Conservation (phyloP, 2,329 filamentous ascomycete genomes). For the Nothophaeocryptopus gaeumannii region DNA sequence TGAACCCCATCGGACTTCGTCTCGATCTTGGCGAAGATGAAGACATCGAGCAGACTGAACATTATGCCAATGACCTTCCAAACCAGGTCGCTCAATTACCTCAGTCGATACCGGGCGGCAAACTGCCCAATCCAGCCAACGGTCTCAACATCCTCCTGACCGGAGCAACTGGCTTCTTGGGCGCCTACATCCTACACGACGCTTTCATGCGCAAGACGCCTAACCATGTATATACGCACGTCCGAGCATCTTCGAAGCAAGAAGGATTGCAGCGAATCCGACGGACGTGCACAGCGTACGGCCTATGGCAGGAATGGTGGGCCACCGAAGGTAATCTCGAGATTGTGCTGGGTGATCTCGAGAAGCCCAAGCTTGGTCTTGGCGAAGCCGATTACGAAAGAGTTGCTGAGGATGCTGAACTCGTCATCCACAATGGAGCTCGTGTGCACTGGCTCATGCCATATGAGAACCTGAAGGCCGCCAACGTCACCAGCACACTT, state of each 20-base stretch:
- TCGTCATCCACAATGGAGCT: conserved; percentile 75
- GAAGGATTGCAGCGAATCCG: conserved; percentile 64
- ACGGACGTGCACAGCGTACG: conserved; percentile 70
- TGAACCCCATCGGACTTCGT: conserved; percentile 49
- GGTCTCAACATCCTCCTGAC: conserved; percentile 67
- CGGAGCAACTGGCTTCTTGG: conserved; percentile 86
- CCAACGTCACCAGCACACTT: conserved; percentile 80
- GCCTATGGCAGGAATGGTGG: conserved; percentile 74
- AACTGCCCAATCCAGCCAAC: conserved; percentile 25
- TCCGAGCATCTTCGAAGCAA: conserved; percentile 64
- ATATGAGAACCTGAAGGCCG: conserved; percentile 67
- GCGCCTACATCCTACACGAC: conserved; percentile 74
- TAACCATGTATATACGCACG: conserved; percentile 67
- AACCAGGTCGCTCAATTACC: conserved; percentile 54
- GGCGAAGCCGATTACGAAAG: conserved; percentile 62
- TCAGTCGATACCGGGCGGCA: conserved; percentile 27
- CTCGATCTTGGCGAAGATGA: conserved; percentile 49
- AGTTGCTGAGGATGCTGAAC: conserved; percentile 65
- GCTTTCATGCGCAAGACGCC: conserved; percentile 59
- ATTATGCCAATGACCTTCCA: conserved; percentile 54
- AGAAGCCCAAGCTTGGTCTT: conserved; percentile 71
- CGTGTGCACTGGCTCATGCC: conserved; percentile 74
- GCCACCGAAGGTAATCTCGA: conserved; percentile 54
- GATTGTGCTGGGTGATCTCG: conserved; percentile 70
- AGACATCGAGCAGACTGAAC: conserved; percentile 47